These are phyloP conservation scores for Nemania diffusa DNA, from an alignment of 2,329 filamentous ascomycete genomes.

Conservation along the genomic window DNA sequence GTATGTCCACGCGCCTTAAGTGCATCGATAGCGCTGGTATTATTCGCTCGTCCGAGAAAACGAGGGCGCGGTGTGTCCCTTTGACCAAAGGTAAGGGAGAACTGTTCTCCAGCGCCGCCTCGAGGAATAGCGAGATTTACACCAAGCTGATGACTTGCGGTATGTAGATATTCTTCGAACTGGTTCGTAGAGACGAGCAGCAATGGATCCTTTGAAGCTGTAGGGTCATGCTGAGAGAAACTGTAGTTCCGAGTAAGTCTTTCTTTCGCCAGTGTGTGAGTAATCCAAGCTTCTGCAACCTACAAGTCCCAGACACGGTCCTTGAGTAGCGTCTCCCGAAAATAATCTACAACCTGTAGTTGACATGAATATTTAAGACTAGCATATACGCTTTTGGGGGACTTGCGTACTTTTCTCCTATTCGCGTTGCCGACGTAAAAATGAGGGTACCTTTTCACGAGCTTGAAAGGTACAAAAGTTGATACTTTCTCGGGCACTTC, in stretches of 20 bases:
- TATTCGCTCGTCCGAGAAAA: conserved; percentile 70
- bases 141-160: conserved; percentile 70
- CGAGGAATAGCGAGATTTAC: conserved; percentile 68
- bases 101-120: conserved; percentile 61
- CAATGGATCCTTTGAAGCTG: conserved; percentile 61
- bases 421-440: conserved; percentile 67
- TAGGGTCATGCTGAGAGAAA: conserved; percentile 57
- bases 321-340: conserved; percentile 67
- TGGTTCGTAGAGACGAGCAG: conserved; percentile 76
- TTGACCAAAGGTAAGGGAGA: conserved; percentile 70
- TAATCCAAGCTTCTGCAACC: conserved; percentile 2
- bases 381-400: background rate
- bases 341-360: conserved; percentile 59
- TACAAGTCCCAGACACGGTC: conserved; percentile 80
- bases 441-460: conserved; percentile 68
- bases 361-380: conserved; percentile 22
- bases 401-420: conserved; percentile 52
- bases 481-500: conserved; percentile 42
- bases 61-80: conserved; percentile 71
- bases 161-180: conserved; percentile 69
- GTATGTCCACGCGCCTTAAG: conserved; percentile 51
- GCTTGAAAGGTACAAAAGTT: conserved; percentile 61
- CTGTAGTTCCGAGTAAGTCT: conserved; percentile 18
- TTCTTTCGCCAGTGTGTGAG: background rate
- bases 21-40: conserved; percentile 50